Base-by-base conservation (phyloP, 768 basidiomycete genomes). In the Rhizopogon vulgaris region DNA sequence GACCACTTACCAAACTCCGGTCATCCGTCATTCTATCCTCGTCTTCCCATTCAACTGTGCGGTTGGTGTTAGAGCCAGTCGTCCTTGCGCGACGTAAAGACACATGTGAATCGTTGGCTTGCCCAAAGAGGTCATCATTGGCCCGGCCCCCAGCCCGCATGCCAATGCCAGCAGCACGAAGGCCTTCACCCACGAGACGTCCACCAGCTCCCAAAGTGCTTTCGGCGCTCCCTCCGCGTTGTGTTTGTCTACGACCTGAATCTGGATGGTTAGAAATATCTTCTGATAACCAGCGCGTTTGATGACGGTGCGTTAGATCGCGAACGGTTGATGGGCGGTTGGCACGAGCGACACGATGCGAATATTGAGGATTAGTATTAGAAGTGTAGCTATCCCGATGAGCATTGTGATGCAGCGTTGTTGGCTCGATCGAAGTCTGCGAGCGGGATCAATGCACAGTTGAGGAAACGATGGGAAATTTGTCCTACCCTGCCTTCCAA, bases 161-260 rank as follows among this genome's bases (percentile, higher is more conserved):
- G 28, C 73, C 76, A 52, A 90, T 69, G 9, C 88, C 89, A 0
- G 87, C 86, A 0, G 87, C 85, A 43, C 83, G 75, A 52, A 90
- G 61, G 14, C 81, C 82, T 64, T 89, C 85, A 3, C 84, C 80
- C 8, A 87, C 64, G 12, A 90, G 65, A 52, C 85, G 68, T 10
- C 79, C 75, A 14, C 68, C 71, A 36, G 63, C 75, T 25, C 69
- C 70, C 25, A 85, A 62, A 7, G 81, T 73, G 61, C 79, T 86
- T 68, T 90, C 89, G 3, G 81, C 84, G 62, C 85, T 88, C 4
- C 87, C 87, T 0, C 77, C 78, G 34, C 87, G 72, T 14, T 77
- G 63, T 28, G 73, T 73, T 61, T 87, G 87, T 39, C 77, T 69
- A 25, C 78, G 69, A 27, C 83, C 85, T 25, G 47, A 25, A 14